A percentile compares a stretch with the other conserved stretches of the same genome.
Conservation (phyloP, 1,284 basidiomycete species). For the Fomes fomentarius region DNA sequence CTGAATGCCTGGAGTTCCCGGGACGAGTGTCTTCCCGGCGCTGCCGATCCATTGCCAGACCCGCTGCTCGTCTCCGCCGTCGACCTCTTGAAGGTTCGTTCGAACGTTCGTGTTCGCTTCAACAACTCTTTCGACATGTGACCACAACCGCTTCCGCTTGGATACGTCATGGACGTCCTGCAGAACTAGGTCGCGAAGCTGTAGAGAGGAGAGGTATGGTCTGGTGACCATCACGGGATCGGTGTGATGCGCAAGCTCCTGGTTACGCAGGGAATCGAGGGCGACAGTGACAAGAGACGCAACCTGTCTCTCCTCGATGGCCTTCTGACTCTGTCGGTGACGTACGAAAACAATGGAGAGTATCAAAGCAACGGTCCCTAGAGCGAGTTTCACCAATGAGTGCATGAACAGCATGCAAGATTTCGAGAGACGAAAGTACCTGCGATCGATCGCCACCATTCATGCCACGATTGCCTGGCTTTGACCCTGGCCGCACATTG, state of each 20-base stretch:
- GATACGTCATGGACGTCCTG: slow-evolving; percentile 79
- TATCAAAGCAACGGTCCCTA: slow-evolving; percentile 31
- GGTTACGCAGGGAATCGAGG: slow-evolving; percentile 82
- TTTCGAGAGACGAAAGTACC: slow-evolving; percentile 47
- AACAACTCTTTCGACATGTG: slow-evolving; percentile 83
- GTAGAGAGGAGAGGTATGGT: slow-evolving; percentile 85
- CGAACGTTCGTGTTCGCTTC: slow-evolving; percentile 96
- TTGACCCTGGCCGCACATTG: slow-evolving; percentile 75
- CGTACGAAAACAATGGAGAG: slow-evolving; percentile 31
- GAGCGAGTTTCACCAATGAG: slow-evolving; percentile 6
- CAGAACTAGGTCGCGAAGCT: slow-evolving; percentile 89
- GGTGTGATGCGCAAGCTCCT: slow-evolving; percentile 83
- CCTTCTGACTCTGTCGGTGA: slow-evolving; percentile 51
- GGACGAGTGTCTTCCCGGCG: slow-evolving; percentile 35
- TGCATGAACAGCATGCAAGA: slow-evolving; percentile 9
- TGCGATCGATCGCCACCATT: slow-evolving; percentile 71
- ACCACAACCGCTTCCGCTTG: slow-evolving; percentile 79
- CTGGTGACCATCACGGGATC: slow-evolving; percentile 82
- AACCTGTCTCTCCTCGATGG: slow-evolving; percentile 71
- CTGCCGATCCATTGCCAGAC: slow-evolving; percentile 85
- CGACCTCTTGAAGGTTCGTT: slow-evolving; percentile 84
- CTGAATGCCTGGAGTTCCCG: slow-evolving; percentile 21
- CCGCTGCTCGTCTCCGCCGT: slow-evolving; percentile 85
- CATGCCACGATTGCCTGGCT: slow-evolving; percentile 64
- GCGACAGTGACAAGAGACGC: slow-evolving; percentile 80